Percentiles rank a stretch among this genome's conserved stretches.
Conservation (phyloP, 225 moss, liverwort and hornwort species). For the Straminergon stramineum region DNA sequence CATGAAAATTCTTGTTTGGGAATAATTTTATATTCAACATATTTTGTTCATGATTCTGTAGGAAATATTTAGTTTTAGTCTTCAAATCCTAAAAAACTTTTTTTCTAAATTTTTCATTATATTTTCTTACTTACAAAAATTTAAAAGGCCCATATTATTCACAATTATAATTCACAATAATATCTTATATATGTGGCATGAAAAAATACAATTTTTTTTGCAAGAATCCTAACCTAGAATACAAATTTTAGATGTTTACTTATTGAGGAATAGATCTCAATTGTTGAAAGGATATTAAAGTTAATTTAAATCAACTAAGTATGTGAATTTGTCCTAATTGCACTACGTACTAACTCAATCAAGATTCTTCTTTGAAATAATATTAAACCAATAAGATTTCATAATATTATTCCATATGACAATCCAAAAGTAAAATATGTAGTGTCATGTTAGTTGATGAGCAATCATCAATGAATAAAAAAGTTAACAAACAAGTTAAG, state of each 20-base stretch:
- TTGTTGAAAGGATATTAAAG: not conserved
- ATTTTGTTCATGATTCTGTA: no score
- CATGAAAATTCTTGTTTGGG: accelerated
- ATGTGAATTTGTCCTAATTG: not conserved
- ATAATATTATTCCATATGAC: no score
- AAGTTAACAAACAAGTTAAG: not conserved
- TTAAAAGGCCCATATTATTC: not conserved
- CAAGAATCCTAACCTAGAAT: not conserved
- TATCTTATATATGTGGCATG: not conserved
- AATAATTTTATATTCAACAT: not conserved
- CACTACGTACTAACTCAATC: not conserved
- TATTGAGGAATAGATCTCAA: not conserved
- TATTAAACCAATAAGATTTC: no score
- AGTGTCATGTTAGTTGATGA: not conserved
- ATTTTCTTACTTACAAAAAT: no score
- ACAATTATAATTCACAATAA: not conserved
- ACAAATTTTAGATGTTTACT: not conserved
- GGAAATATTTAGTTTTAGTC: not conserved
- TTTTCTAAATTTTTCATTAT: no score
- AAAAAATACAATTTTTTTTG: accelerated
- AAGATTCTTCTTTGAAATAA: not conserved
- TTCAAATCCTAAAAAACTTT: not conserved
- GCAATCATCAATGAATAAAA: not conserved
- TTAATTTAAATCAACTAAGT: not conserved
- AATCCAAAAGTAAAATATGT: not conserved